Conservation (phyloP, 768 basidiomycete species). For the Boletus eberwhitei region DNA sequence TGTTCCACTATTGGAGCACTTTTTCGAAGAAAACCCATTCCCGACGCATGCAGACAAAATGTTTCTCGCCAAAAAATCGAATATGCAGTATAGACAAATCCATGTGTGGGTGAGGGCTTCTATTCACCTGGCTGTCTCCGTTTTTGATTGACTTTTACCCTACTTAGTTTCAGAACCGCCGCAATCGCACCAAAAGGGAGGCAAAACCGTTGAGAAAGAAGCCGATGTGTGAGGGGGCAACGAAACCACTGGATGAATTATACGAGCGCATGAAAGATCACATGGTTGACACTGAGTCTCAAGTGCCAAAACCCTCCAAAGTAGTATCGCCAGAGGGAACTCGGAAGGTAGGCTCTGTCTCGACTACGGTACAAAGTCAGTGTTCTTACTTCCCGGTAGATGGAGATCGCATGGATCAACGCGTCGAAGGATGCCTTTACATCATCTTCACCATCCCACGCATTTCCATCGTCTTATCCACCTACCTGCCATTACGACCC, state of each 20-base stretch:
- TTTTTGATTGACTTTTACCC: background rate
- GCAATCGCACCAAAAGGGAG: slow-evolving; percentile 8
- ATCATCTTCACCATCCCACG: slow-evolving; percentile 9
- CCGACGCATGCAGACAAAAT: slow-evolving; percentile 10
- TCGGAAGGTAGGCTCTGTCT: background rate
- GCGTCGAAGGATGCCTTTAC: background rate
- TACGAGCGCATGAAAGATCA: background rate
- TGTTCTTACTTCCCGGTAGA: background rate
- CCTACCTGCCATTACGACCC: slow-evolving; percentile 15
- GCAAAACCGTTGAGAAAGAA: background rate
- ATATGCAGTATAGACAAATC: slow-evolving; percentile 15
- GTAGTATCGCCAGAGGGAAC: background rate
- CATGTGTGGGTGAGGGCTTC: slow-evolving; percentile 13
- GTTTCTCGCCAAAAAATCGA: slow-evolving; percentile 9
- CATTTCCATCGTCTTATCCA: slow-evolving; percentile 17
- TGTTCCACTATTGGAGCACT: slow-evolving; percentile 7
- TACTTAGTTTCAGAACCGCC: slow-evolving; percentile 15
- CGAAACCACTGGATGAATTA: background rate
- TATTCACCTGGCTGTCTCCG: accelerated
- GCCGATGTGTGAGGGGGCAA: background rate
- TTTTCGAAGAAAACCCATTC: slow-evolving; percentile 13
- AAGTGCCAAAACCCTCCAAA: background rate
- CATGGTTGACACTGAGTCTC: background rate
- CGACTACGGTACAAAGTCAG: accelerated
- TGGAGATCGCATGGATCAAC: accelerated